Evolutionary conservation across 768 basidiomycete species (phyloP).

Genomic region (Heimioporus sp.): DNA sequence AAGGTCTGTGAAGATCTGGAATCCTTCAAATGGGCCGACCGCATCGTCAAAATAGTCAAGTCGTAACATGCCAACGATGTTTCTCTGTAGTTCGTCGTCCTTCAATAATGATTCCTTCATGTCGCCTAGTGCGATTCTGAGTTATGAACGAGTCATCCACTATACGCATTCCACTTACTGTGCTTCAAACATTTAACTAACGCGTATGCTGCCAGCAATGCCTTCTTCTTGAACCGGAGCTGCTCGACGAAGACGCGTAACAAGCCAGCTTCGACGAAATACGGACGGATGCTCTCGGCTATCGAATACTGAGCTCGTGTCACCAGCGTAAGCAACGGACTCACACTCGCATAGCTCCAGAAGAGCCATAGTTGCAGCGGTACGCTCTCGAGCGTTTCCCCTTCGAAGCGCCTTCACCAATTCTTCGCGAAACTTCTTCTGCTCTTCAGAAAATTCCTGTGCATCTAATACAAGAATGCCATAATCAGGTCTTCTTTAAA

Average conservation of each 20-base stretch:
- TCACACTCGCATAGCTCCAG: constrained; percentile 21
- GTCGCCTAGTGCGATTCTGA: neutral
- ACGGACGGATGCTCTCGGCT: constrained; percentile 6
- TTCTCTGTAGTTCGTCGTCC: neutral
- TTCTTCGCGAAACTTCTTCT: constrained; percentile 10
- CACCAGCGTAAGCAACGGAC: neutral
- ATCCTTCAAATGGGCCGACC: constrained; percentile 1
- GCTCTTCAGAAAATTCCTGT: neutral
- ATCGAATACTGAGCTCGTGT: neutral
- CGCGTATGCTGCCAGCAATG: constrained; percentile 21
- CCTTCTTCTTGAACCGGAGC: constrained; percentile 9
- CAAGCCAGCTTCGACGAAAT: constrained; percentile 4
- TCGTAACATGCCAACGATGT: constrained; percentile 3
- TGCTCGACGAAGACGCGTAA: constrained; percentile 11
- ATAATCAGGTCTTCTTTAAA: neutral
- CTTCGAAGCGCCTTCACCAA: constrained; percentile 1
- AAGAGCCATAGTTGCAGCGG: constrained; percentile 19
- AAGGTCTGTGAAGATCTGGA: neutral
- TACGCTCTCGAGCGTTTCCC: constrained; percentile 12
- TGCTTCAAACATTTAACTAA: neutral
- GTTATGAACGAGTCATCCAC: neutral
- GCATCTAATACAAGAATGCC: constrained; percentile 2
- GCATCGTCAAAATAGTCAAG: constrained; percentile 8
- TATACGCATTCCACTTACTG: neutral
- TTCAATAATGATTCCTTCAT: constrained; percentile 1